Conservation (phyloP, 371 early-diverging fungal species). For the Smittium culicis region DNA sequence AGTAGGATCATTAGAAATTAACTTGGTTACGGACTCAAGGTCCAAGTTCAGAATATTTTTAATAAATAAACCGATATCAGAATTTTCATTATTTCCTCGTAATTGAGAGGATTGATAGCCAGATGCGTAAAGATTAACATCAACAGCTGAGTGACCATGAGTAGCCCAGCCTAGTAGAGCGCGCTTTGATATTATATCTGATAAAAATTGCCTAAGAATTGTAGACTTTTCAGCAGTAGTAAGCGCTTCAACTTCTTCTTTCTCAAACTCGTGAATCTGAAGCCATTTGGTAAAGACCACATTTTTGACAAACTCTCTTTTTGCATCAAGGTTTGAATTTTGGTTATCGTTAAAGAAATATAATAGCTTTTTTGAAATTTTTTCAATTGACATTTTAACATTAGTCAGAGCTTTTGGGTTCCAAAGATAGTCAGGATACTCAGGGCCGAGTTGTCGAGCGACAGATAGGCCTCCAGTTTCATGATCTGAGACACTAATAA, state of each 20-base stretch:
- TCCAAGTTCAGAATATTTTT: slow-evolving; percentile 44
- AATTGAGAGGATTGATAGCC: slow-evolving; percentile 37
- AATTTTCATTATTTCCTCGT: slow-evolving; percentile 70
- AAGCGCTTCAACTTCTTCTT: slow-evolving; percentile 43
- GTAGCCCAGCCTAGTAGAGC: slow-evolving; percentile 78
- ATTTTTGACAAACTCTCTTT: slow-evolving; percentile 21
- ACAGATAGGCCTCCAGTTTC: slow-evolving; percentile 88
- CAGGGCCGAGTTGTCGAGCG: slow-evolving; percentile 44
- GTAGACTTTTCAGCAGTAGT: slow-evolving; percentile 15
- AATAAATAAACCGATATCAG: slow-evolving; percentile 68
- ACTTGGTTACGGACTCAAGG: slow-evolving; percentile 41
- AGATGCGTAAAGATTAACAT: slow-evolving; percentile 79
- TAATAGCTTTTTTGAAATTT: slow-evolving; percentile 24
- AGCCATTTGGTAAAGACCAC: slow-evolving; percentile 42
- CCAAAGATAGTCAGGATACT: slow-evolving; percentile 78
- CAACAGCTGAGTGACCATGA: slow-evolving; percentile 84
- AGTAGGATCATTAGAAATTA: slow-evolving; percentile 2
- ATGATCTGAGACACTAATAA: slow-evolving; percentile 85
- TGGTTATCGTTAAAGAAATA: slow-evolving; percentile 8
- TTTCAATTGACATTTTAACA: slow-evolving; percentile 50
- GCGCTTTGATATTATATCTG: slow-evolving; percentile 51
- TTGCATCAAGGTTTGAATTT: slow-evolving; percentile 14
- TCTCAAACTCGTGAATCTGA: slow-evolving; percentile 53
- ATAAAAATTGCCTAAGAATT: slow-evolving; percentile 39
- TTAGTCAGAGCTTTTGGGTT: slow-evolving; percentile 51